Evolutionary conservation across 306 rosid species (phyloP).

Genomic region (Pterocarpus macrocarpus): DNA sequence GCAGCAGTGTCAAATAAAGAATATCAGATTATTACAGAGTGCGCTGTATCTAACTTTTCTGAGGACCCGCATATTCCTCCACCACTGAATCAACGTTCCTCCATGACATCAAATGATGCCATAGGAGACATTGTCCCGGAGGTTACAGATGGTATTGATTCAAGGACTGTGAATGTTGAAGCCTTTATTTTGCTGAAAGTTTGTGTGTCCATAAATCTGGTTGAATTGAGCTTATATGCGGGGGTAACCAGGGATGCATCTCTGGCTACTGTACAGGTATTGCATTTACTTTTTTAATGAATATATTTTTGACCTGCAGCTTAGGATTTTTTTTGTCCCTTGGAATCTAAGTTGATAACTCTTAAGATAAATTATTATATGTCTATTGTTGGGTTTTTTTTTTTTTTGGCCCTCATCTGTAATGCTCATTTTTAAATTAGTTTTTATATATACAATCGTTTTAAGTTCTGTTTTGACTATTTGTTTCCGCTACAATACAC

Average conservation of each 20-base stretch:
- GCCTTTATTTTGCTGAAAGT: constrained; percentile 65
- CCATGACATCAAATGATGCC: constrained; percentile 52
- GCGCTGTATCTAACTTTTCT: constrained; percentile 87
- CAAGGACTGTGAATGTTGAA: constrained; percentile 55
- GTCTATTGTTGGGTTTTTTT: background rate
- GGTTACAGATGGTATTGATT: constrained; percentile 55
- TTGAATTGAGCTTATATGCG: constrained; percentile 78
- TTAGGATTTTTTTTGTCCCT: background rate
- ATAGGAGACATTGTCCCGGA: constrained; percentile 49
- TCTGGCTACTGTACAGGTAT: constrained; percentile 94
- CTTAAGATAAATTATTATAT: background rate
- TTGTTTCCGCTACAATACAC: background rate
- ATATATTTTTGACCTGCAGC: background rate
- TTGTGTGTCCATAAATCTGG: constrained; percentile 72
- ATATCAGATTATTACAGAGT: constrained; percentile 88
- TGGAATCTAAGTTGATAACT: constrained; percentile 23
- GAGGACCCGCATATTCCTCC: constrained; percentile 81
- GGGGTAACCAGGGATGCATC: constrained; percentile 80
- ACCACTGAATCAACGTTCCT: constrained; percentile 57
- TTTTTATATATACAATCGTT: too few relatives aligned
- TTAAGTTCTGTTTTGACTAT: background rate
- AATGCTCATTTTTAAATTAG: background rate
- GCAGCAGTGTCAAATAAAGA: constrained; percentile 91
- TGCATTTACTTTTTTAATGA: background rate
- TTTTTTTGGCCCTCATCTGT: background rate